Base-by-base conservation (phyloP, 768 basidiomycete genomes). In the Kwoniella sp. region DNA sequence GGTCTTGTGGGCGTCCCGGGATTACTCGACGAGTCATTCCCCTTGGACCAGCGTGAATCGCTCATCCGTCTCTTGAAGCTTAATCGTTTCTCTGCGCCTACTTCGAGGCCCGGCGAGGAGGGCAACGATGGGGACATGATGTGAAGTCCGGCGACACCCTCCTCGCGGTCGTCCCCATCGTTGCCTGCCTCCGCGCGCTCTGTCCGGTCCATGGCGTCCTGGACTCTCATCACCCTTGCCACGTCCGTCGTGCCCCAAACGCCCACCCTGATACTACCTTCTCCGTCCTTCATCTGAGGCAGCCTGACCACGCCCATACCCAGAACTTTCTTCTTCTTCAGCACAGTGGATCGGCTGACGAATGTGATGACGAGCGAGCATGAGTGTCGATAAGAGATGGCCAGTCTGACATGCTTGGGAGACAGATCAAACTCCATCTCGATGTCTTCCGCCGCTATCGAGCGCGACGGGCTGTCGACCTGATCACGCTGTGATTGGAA, bases 381-480 rank as follows among this genome's bases (percentile, higher is more conserved):
- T 0, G 70, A 71, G 55, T 72, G 72, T 34, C 73, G 62, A 55
- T 74, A 76, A 49, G 69, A 42, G 5, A 71, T 65, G 1, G 73
- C 73, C 15, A 76, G 53, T 19, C 57, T 46, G 34, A 69, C 62
- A 2, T 57, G 57, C 3, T 47, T 31, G 3, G 59, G 46, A 5
- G 45, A 47, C 11, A 68, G 27, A 29, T 62, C 63, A 62, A 64
- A 68, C 17, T 70, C 68, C 29, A 70, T 27, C 23, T 63, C 63
- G 14, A 45, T 22, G 12, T 40, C 36, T 10, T 42, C 28, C 19
- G 27, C 25, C 6, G 25, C 17, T 20, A 25, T 19, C 3, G 25
- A 5, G 6, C 11, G 3, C 10, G 43, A 7, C 5, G 26, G 23
- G n/a, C 20, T 22, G 29, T 14, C 22, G 2, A 12, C 22, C 20